Evolutionary conservation across 208 protist genomes (phyloP), one percentile per base, ranked within the genome.

Genomic region (Trypanosoma lewisi): DNA sequence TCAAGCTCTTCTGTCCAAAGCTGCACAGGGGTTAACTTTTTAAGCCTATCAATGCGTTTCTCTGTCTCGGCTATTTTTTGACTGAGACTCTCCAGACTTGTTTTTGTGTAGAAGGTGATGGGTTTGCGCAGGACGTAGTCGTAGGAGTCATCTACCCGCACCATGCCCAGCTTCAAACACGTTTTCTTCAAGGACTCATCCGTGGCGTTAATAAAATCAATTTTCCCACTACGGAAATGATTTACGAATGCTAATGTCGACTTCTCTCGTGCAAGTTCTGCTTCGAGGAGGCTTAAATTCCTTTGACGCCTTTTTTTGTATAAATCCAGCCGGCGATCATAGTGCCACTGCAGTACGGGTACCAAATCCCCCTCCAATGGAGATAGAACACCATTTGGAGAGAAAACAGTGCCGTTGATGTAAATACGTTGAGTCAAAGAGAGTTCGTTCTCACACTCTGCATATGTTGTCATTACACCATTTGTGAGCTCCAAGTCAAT

Each of bases 1-100:
- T 96, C 90, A 5, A 98, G 75, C 62, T 98, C 93, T 21, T 50
- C 55, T 17, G 82, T 49, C 93, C 93, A 98, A 55, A 98, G 72
- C 69, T 91, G 82, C 42, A 89, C 80, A 30, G 89, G 83, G 7
- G 89, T 90, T 21, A 75, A 96, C 52, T 84, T 77, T 49, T 91
- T 78, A 52, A 98, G 60, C 27, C 74, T 62, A 4, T 89, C 78
- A 21, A 96, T 83, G 51, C 82, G 67, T n/a, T 61, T 45, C 64
- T 89, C 75, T 6, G 64, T 88, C 21, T 79, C 76, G 17, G 51
- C 47, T 25, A 97, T 89, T 23, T 91, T 76, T 2, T 47, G 44
- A 33, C 63, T 52, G n/a, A 96, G 75, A 62, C 90, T 93, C 64
- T 95, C 87, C 1, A 80, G 71, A 67, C 79, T 94, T 23, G 85